These are phyloP conservation scores for Aspergillus hiratsukae DNA, from an alignment of 2,329 filamentous ascomycete genomes.

Conservation along the genomic window DNA sequence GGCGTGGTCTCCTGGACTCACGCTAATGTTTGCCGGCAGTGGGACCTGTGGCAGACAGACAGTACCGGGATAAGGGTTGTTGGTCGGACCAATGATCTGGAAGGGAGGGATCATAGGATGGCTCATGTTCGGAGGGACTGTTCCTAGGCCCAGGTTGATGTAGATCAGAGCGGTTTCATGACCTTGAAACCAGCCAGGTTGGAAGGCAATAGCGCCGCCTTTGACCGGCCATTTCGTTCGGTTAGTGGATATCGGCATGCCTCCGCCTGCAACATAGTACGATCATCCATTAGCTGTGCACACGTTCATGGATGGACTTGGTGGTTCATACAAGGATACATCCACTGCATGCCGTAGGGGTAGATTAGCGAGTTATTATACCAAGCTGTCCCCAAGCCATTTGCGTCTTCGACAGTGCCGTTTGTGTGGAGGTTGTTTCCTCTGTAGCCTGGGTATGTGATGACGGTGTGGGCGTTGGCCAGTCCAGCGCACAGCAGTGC, in stretches of 20 bases:
- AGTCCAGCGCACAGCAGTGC: constrained; percentile 35
- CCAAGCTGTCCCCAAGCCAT: constrained; percentile 44
- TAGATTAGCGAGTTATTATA: constrained; percentile 50
- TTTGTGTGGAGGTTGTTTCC: constrained; percentile 82
- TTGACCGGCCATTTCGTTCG: constrained; percentile 85
- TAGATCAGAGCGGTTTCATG: constrained; percentile 79
- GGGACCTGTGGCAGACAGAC: constrained; percentile 89
- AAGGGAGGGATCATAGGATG: constrained; percentile 75
- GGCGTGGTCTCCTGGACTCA: constrained; percentile 77
- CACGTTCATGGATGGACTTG: neutral
- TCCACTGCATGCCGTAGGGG: constrained; percentile 92
- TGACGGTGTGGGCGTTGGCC: constrained; percentile 63
- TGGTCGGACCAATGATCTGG: constrained; percentile 75
- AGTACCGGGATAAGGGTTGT: constrained; percentile 78
- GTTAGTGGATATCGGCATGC: constrained; percentile 70
- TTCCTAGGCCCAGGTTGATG: constrained; percentile 85
- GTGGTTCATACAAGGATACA: constrained; percentile 74
- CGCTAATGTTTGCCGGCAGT: constrained; percentile 65
- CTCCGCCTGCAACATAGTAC: constrained; percentile 62
- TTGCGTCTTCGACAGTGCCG: constrained; percentile 49
- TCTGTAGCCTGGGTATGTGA: constrained; percentile 81
- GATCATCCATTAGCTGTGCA: constrained; percentile 2
- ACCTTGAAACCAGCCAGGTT: constrained; percentile 94
- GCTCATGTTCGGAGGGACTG: constrained; percentile 80
- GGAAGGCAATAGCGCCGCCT: constrained; percentile 82